These are phyloP conservation scores for Bacidia gigantensis DNA, from an alignment of 495 filamentous ascomycete species.

Conservation along the genomic window DNA sequence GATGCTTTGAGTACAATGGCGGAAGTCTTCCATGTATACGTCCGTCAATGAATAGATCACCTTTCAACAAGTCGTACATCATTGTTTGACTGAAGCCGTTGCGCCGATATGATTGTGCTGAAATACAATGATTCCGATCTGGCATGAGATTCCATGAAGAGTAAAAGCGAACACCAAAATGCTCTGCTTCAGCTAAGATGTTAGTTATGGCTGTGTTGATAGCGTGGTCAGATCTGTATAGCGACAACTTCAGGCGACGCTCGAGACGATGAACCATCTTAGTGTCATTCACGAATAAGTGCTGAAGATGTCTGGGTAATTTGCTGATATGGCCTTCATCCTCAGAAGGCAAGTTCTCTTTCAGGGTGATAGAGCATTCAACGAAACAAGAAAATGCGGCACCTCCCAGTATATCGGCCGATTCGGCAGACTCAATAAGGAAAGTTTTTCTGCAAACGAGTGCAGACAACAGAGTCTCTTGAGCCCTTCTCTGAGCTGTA, in stretches of 20 bases:
- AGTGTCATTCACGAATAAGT: slow-evolving; percentile 33
- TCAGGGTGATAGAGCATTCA: slow-evolving; percentile 13
- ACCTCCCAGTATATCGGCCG: neutral
- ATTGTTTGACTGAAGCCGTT: slow-evolving; percentile 11
- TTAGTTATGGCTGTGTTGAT: slow-evolving; percentile 11
- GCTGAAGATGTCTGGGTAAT: slow-evolving; percentile 9
- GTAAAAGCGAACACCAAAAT: too few relatives aligned
- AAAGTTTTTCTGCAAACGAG: slow-evolving; percentile 39
- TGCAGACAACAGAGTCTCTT: slow-evolving; percentile 34
- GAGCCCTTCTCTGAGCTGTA: slow-evolving; percentile 22
- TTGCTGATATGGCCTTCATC: slow-evolving; percentile 6
- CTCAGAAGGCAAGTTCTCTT: slow-evolving; percentile 8
- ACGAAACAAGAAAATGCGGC: slow-evolving; percentile 9
- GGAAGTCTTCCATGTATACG: slow-evolving; percentile 36
- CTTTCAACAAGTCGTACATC: slow-evolving; percentile 34
- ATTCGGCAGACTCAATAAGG: slow-evolving; percentile 7
- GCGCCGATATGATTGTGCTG: neutral
- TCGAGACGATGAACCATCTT: slow-evolving; percentile 30
- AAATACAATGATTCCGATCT: slow-evolving; percentile 7
- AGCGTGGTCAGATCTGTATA: slow-evolving; percentile 2
- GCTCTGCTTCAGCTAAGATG: slow-evolving; percentile 7
- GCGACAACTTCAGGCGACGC: slow-evolving; percentile 19
- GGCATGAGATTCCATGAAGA: slow-evolving; percentile 8
- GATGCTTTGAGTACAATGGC: slow-evolving; percentile 24
- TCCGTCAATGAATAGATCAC: slow-evolving; percentile 35